Evolutionary conservation across 2,329 filamentous ascomycete species (phyloP), one percentile per base, ranked within the genome.

Genomic region (Cladosporium phlei): DNA sequence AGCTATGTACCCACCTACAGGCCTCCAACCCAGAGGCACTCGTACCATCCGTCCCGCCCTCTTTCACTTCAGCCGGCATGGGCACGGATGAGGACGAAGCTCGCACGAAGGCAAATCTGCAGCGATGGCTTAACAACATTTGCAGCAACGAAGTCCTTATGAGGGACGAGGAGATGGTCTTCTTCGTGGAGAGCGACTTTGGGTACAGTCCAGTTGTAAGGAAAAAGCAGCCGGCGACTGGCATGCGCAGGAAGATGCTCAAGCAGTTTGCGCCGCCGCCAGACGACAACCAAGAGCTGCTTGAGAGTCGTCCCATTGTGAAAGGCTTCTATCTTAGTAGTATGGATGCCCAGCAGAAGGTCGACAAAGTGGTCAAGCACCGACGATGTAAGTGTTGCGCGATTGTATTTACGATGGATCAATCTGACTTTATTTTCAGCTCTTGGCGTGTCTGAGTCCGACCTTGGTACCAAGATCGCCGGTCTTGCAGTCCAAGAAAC

Each of bases 161-260:
- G 75, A 82, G 86, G 52, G 93, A 98, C 64, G 91, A 97, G 52
- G 93, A 98, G 69, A 91, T 97, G 82, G 82, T 96, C 4, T 83
- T 97, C 50, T 98, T 98, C 60, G 89, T 98, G n/a, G 93, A 98
- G 69, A 95, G 88, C 63, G 93, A 98, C 66, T 97, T 96, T 66
- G 93, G 93, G 30, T 98, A 98, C 68, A 96, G 89, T 61, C 93
- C 93, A 1, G 86, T 97, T 61, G 84, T 96, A 37, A 85, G 91
- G 66, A 88, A 89, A 77, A 95, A 94, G 74, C 93, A 98, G 67
- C 93, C 93, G 17, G 93, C 93, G 7, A 98, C 93, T 1, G 93
- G 93, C 33, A 88, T 98, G 57, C 82, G 93, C 53, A 80, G 93
- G 63, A 96, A 96, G 72, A 85, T 97, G 51, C 75, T 98, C 65